Base-by-base conservation (phyloP, 345 rosid genomes). In the Dovyalis caffra region DNA sequence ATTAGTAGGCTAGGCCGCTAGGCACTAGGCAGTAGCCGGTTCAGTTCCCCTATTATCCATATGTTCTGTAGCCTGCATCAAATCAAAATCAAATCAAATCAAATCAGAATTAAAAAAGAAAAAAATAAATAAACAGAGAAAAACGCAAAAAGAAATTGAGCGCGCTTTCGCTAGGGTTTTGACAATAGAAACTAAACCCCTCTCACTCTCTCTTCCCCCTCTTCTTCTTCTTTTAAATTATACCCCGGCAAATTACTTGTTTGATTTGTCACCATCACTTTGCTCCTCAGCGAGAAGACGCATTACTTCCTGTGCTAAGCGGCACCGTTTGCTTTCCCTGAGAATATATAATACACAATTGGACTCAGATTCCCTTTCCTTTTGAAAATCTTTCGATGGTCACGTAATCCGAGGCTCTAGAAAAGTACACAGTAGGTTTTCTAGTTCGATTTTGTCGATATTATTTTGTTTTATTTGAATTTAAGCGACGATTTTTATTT, bases 81-180 rank as follows among this genome's bases (percentile, higher is more conserved):
- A n/a, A 56, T 56, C 49, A 14, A 43, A 37, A 43, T 43, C 60
- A 53, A 53, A 40, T 2, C 63, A 58, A 58, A 53, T 5, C 35
- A 32, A 63, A 18, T 16, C 15, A 18, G 12, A 26, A 8, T 68
- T 8, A 47, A 68, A 28, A 43, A 40, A 6, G 8, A 14, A 18
- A 40, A 8, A 68, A 31, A 35, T n/a, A 0, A 25, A 12, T 21
- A n/a, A 5, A 31, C 38, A 10, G 7, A 10, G 2, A 51, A 7
- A 29, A 18, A 20, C 4, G 15, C 16, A 20, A 3, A 18, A 25
- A 6, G n/a, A 10, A 29, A 34, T 57, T 34, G 18, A 56, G 32
- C 6, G 73, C 14, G 32, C 15, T 57, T 29, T 62, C 28, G 23
- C 45, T 72, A 43, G 75, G 68, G 68, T 72, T 72, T 34, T 56